A percentile compares a stretch with the other conserved stretches of the same genome.
These are phyloP conservation scores for Phytopythium delawarense DNA, from an alignment of 352 stramenopile species.

Conservation along the genomic window DNA sequence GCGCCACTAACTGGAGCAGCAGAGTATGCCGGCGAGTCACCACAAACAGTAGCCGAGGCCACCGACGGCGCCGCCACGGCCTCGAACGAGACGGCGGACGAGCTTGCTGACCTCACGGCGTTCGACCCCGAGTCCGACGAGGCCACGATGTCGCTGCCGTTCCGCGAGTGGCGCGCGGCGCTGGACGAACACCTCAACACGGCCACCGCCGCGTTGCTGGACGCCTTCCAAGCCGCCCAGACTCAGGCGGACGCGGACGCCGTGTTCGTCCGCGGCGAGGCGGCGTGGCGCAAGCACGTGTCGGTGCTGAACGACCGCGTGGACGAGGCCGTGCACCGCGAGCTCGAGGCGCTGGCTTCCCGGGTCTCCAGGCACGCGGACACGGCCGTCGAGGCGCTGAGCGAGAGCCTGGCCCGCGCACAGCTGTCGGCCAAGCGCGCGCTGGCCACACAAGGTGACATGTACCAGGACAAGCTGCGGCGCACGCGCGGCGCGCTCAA, in stretches of 20 bases:
- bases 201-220: slow-evolving; percentile 18
- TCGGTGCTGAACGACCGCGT: slow-evolving; percentile 37
- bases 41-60: not conserved
- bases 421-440: slow-evolving; percentile 28
- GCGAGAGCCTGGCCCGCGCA: slow-evolving; percentile 30
- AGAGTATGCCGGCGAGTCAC: not conserved
- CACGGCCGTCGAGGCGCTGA: slow-evolving; percentile 28
- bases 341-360: slow-evolving; percentile 16
- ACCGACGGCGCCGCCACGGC: not conserved
- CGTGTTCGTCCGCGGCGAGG: slow-evolving; percentile 57
- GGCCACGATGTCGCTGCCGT: slow-evolving; percentile 5
- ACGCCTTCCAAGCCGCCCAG: slow-evolving; percentile 34
- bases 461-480: slow-evolving; percentile 51
- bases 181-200: slow-evolving; percentile 27
- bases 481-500: slow-evolving; percentile 41
- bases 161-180: slow-evolving; percentile 30
- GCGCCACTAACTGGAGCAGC: not conserved
- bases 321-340: slow-evolving; percentile 29
- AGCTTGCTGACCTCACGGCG: not conserved
- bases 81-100: not conserved
- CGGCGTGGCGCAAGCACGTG: slow-evolving; percentile 59
- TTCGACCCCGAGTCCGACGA: not conserved
- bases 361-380: slow-evolving; percentile 30
- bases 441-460: slow-evolving; percentile 33
- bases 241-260: slow-evolving; percentile 47